Evolutionary conservation across 352 stramenopile genomes (phyloP), one percentile per base, ranked within the genome.

Genomic region (Phytopythium boreale): DNA sequence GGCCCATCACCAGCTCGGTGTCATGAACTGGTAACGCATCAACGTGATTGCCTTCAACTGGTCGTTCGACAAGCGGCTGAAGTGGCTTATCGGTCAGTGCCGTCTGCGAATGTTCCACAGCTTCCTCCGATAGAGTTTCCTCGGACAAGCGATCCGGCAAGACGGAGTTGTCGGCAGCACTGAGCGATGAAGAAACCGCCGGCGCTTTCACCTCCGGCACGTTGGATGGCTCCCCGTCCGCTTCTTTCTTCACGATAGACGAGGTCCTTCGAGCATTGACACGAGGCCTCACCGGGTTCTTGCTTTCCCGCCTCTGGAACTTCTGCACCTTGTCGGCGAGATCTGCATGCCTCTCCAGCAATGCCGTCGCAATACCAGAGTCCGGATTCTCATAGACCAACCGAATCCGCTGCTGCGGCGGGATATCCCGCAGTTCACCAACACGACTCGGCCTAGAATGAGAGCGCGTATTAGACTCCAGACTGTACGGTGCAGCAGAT

Each of bases 351-450:
- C 79, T 86, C 15, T 76, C 29, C 26, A 75, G 58, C 29, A 92
- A 78, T 14, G 73, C 76, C 11, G 66, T 56, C 22, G 77, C 67
- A 61, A 93, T 72, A 19, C 57, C 62, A 17, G 79, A 75, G 26
- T 75, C 61, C 0, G 68, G 74, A 26, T 91, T 81, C 24, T 91
- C 79, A 37, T 70, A 71, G 19, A 90, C 46, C 22, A 93, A 49
- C 11, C 80, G 24, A 15, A 71, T 50, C 51, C 76, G 80, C 11
- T 78, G 76, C 12, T 46, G 57, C 1, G 73, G 79, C 2, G 76
- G 77, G 20, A 89, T 72, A 12, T 80, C 61, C 6, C 79, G 62
- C 2, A 91, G 67, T 51, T 89, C 82, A 9, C 78, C 66, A 12
- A 83, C 51, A 44, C 70, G 72, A n/a, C 86, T 73, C 27, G 64